Evolutionary conservation across 352 stramenopile genomes (phyloP).

Genomic region (Phytophthora ohioensis): DNA sequence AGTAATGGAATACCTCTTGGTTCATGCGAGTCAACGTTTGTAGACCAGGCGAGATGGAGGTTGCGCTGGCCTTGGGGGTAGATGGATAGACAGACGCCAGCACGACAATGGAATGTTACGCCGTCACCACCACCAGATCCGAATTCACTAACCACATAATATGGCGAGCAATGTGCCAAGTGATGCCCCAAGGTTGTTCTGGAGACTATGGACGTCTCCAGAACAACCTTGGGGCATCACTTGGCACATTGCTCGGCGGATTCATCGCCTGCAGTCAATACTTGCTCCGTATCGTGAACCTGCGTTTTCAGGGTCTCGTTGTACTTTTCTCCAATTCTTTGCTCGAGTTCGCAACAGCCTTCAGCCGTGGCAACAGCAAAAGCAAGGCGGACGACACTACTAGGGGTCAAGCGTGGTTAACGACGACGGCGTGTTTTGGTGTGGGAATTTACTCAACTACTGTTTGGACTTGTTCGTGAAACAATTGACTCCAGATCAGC

Average conservation of each 20-base stretch:
- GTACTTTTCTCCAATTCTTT: conserved; percentile 66
- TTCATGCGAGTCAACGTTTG: conserved; percentile 11
- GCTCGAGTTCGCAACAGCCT: conserved; percentile 40
- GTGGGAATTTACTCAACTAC: conserved; percentile 73
- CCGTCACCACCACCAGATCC: conserved; percentile 9
- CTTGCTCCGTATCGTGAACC: conserved; percentile 59
- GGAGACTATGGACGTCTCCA: conserved; percentile 30
- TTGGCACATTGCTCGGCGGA: conserved; percentile 60
- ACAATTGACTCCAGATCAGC: conserved; percentile 38
- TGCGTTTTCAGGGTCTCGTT: conserved; percentile 69
- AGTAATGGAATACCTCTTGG: not conserved
- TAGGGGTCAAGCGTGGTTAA: conserved; percentile 68
- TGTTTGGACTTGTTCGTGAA: conserved; percentile 50
- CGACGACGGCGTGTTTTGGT: conserved; percentile 87
- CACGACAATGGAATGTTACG: not conserved
- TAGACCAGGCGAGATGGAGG: conserved; percentile 13
- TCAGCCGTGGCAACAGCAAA: conserved; percentile 26
- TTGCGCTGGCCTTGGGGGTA: conserved; percentile 6
- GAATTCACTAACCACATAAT: conserved; percentile 11
- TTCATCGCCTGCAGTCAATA: conserved; percentile 62
- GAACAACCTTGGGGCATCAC: conserved; percentile 52
- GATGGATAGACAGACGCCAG: not conserved
- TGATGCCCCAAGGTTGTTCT: too few species aligned
- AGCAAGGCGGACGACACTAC: conserved; percentile 23
- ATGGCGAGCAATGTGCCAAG: conserved; percentile 26